Base-by-base conservation (phyloP, 305 asterid genomes). In the Nicotiana rustica region DNA sequence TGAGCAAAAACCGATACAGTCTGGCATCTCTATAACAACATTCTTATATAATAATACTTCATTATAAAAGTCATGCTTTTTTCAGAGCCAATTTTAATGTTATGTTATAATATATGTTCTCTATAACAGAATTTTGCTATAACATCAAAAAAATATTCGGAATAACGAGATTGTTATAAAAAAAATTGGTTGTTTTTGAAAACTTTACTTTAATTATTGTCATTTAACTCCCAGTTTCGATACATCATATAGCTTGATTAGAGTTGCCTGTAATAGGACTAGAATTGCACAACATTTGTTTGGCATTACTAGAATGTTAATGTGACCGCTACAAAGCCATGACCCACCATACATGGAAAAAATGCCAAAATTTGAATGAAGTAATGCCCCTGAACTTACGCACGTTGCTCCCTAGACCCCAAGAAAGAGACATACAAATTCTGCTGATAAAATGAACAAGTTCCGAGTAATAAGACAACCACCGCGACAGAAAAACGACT, bases 381-480 rank as follows among this genome's bases (percentile, higher is more conserved):
- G 25, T 70, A 70, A 41, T 29, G 36, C 78, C 59, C 60, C 78
- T 44, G 12, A 70, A 70, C 36, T 44, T 71, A 21, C 10, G 19
- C 36, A 44, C 36, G 44, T 12, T 44, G 6, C 19, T 19, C 38
- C 18, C 19, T 12, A 12, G 13, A 71, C 61, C 59, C 61, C 38
- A 44, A 12, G 67, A 71, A 68, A 8, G 31, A 25, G 29, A 19
- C 78, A 47, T 19, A 19, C 36, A 44, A 44, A 71, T 70, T 44
- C 60, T 71, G 78, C 13, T 71, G 13, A 71, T 38, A 41, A 69
- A 69, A 38, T 69, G 7, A 47, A 69, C 77, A 38, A 69, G 10
- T 38, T 41, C 57, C 77, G 18, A 69, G 77, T 38, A 57, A 57
- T 57, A 57, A 57, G 64, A 57, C 64, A 57, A 57, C 64, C 64